A percentile compares a stretch with the other conserved stretches of the same genome.
Evolutionary conservation across 495 filamentous ascomycete species (phyloP).

Genomic region (Evernia prunastri): DNA sequence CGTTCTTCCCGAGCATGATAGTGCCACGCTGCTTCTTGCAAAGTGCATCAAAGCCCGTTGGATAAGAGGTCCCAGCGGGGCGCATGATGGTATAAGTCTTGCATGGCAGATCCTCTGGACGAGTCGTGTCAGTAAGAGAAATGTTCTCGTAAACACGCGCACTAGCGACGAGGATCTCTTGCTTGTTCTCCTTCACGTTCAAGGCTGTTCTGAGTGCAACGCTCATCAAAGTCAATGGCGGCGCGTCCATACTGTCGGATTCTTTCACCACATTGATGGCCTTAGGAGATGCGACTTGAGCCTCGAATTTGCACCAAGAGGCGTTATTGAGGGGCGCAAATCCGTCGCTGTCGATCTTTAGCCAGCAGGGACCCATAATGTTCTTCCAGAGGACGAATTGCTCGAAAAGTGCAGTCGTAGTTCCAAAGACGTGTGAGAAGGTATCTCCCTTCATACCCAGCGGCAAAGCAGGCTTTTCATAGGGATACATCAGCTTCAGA

Average conservation of each 20-base stretch:
- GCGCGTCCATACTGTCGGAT: constrained; percentile 68
- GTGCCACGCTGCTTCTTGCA: constrained; percentile 62
- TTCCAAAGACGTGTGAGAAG: constrained; percentile 90
- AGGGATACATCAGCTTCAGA: constrained; percentile 88
- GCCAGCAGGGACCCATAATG: constrained; percentile 97
- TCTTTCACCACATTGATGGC: constrained; percentile 63
- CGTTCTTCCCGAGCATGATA: constrained; percentile 72
- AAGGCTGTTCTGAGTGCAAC: constrained; percentile 79
- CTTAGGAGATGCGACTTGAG: constrained; percentile 69
- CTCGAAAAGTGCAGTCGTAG: constrained; percentile 90
- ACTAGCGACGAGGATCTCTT: constrained; percentile 86
- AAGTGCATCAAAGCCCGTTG: constrained; percentile 75
- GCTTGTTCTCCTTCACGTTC: constrained; percentile 91
- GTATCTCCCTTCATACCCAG: constrained; percentile 75
- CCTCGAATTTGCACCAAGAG: constrained; percentile 95
- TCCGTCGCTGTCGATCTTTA: constrained; percentile 77
- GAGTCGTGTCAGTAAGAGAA: constrained; percentile 77
- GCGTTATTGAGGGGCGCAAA: constrained; percentile 81
- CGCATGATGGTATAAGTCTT: constrained; percentile 89
- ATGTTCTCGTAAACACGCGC: constrained; percentile 89
- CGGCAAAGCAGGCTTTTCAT: constrained; percentile 64
- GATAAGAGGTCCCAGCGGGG: constrained; percentile 67
- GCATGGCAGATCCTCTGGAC: constrained; percentile 78
- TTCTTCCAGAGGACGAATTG: constrained; percentile 98
- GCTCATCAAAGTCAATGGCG: constrained; percentile 91